These are phyloP conservation scores for Xylariales sp. DNA, from an alignment of 2,329 filamentous ascomycete genomes.

Conservation along the genomic window DNA sequence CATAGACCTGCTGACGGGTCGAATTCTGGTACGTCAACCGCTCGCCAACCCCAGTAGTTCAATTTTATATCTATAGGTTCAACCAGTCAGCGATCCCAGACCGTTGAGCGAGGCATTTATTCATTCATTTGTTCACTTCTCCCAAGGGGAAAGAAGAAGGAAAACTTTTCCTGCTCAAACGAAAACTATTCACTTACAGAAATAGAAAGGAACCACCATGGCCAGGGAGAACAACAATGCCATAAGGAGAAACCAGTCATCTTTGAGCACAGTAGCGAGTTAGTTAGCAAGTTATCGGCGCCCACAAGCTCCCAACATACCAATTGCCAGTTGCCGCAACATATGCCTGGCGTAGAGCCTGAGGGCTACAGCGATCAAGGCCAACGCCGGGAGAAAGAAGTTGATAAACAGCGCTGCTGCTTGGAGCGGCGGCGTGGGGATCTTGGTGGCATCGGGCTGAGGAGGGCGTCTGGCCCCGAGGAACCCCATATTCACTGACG, in stretches of 20 bases:
- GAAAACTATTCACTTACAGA: conserved; percentile 42
- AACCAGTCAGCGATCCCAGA: background rate
- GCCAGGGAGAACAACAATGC: conserved; percentile 42
- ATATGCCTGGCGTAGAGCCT: conserved; percentile 48
- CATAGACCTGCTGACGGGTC: conserved; percentile 38
- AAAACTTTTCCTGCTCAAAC: too few relatives aligned
- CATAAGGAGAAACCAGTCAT: conserved; percentile 46
- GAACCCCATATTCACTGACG: conserved; percentile 26
- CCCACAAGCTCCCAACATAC: conserved; percentile 31
- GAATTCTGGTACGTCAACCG: conserved; percentile 29
- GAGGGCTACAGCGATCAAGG: conserved; percentile 45
- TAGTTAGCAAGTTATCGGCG: conserved; percentile 12
- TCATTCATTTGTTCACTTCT: background rate
- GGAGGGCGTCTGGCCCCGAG: conserved; percentile 35
- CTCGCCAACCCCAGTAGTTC: conserved; percentile 48
- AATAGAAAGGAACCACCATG: conserved; percentile 43
- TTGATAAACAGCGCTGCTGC: conserved; percentile 47
- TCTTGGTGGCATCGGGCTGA: conserved; percentile 43
- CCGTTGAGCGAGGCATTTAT: too few relatives aligned
- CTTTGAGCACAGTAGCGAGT: conserved; percentile 28
- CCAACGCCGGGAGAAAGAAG: conserved; percentile 50
- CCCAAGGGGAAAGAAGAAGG: too few relatives aligned
- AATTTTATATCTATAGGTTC: conserved; percentile 44
- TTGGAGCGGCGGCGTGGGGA: conserved; percentile 52
- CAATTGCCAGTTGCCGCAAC: conserved; percentile 44